Evolutionary conservation across 352 stramenopile species (phyloP).

Genomic region (Pythium aphanidermatum): DNA sequence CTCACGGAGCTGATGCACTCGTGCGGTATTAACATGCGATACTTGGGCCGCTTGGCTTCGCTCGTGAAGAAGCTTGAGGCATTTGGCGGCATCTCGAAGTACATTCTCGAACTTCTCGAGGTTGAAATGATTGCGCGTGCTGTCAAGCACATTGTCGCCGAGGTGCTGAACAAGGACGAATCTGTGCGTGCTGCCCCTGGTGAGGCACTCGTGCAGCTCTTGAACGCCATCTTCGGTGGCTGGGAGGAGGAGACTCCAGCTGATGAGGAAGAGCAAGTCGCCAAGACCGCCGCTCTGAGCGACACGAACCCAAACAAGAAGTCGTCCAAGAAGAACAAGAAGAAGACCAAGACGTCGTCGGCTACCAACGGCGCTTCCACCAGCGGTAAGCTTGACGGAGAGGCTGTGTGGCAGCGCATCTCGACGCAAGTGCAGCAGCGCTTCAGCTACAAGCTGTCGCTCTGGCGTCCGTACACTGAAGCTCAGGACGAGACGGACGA

Average conservation of each 20-base stretch:
- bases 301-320: conserved; percentile 30
- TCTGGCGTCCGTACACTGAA: conserved; percentile 50
- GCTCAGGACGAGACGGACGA: conserved; percentile 18
- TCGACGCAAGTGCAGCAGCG: conserved; percentile 58
- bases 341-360: conserved; percentile 22
- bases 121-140: conserved; percentile 95
- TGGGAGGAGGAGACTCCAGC: conserved; percentile 17
- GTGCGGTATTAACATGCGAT: conserved; percentile 96
- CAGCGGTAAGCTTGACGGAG: conserved; percentile 25
- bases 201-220: conserved; percentile 64
- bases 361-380: conserved; percentile 3
- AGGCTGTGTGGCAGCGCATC: conserved; percentile 52
- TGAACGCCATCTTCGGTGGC: conserved; percentile 81
- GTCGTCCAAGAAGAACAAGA: conserved; percentile 38
- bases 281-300: conserved; percentile 20
- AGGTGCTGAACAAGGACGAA: conserved; percentile 60
- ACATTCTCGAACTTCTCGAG: conserved; percentile 93
- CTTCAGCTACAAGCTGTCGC: conserved; percentile 71
- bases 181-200: conserved; percentile 62
- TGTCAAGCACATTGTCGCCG: conserved; percentile 81
- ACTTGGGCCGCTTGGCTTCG: conserved; percentile 90
- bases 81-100: conserved; percentile 85
- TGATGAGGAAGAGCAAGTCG: conserved; percentile 1
- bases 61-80: conserved; percentile 86
- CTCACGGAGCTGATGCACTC: conserved; percentile 94